Percentiles rank a stretch among this genome's conserved stretches.
Conservation (phyloP, 2,329 filamentous ascomycete genomes). For the Cryphonectria carpinicola region DNA sequence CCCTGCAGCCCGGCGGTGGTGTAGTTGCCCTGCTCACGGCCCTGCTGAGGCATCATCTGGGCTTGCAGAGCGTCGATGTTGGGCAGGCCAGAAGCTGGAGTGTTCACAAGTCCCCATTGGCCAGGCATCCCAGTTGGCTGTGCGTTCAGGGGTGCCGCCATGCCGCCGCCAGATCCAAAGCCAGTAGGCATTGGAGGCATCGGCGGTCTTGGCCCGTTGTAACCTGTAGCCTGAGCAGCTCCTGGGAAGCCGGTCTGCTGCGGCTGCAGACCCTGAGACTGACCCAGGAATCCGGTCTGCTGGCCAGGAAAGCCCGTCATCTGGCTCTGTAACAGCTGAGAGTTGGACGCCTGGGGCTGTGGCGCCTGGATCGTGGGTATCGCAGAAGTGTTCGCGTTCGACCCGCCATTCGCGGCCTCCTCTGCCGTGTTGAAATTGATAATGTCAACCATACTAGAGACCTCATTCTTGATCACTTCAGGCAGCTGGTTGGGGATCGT, state of each 20-base stretch:
- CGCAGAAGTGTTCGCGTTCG: slow-evolving; percentile 54
- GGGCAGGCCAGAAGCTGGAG: slow-evolving; percentile 83
- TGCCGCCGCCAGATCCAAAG: slow-evolving; percentile 63
- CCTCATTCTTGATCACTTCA: slow-evolving; percentile 90
- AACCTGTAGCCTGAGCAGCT: slow-evolving; percentile 75
- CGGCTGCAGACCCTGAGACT: slow-evolving; percentile 60
- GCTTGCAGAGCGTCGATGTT: slow-evolving; percentile 92
- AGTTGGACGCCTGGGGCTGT: slow-evolving; percentile 74
- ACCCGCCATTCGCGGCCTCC: slow-evolving; percentile 56
- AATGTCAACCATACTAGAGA: slow-evolving; percentile 99
- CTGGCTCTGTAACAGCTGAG: slow-evolving; percentile 65
- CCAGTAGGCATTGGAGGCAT: slow-evolving; percentile 80
- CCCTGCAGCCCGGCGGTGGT: slow-evolving; percentile 87
- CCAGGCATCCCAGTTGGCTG: slow-evolving; percentile 92
- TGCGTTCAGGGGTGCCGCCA: slow-evolving; percentile 74
- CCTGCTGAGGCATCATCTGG: slow-evolving; percentile 96
- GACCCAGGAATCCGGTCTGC: slow-evolving; percentile 59
- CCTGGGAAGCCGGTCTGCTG: slow-evolving; percentile 74
- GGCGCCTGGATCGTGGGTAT: slow-evolving; percentile 67
- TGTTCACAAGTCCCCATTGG: slow-evolving; percentile 98
- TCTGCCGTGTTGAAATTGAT: slow-evolving; percentile 94
- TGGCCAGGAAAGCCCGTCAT: slow-evolving; percentile 70
- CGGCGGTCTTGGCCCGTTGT: slow-evolving; percentile 78
- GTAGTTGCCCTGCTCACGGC: slow-evolving; percentile 80
- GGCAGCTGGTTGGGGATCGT: slow-evolving; percentile 74